These are phyloP conservation scores for Parathielavia appendiculata DNA, from an alignment of 495 filamentous ascomycete genomes.

Conservation along the genomic window DNA sequence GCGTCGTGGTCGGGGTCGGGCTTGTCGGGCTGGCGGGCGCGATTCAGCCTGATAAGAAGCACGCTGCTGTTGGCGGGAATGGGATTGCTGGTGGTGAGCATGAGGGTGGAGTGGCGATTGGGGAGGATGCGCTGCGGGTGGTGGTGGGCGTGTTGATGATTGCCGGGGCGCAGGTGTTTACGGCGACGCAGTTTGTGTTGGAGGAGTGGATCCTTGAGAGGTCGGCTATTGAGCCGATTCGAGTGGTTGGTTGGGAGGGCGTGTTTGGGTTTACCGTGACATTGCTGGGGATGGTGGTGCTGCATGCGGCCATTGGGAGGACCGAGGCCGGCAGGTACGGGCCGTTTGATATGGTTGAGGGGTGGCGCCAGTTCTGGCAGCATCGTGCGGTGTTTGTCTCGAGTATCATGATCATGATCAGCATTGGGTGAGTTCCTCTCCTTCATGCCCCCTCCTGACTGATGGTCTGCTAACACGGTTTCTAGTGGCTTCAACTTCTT, in stretches of 20 bases:
- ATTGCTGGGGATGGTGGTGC: conserved; percentile 66
- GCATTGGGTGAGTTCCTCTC: conserved; percentile 70
- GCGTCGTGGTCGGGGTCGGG: conserved; percentile 83
- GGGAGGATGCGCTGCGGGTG: conserved; percentile 60
- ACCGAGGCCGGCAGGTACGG: conserved; percentile 70
- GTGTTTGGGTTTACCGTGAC: conserved; percentile 87
- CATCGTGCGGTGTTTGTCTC: conserved; percentile 66
- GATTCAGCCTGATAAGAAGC: conserved; percentile 62
- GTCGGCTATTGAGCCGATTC: conserved; percentile 80
- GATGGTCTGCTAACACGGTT: conserved; percentile 11
- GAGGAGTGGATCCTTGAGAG: conserved; percentile 93
- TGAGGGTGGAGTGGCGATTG: conserved; percentile 14
- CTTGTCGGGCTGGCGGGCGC: conserved; percentile 85
- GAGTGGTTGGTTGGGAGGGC: conserved; percentile 95
- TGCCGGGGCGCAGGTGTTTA: conserved; percentile 92
- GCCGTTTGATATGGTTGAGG: conserved; percentile 85
- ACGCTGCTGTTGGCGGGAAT: conserved; percentile 28
- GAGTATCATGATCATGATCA: conserved; percentile 88
- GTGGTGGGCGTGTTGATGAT: conserved; percentile 83
- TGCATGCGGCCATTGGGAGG: conserved; percentile 70
- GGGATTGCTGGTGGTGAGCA: no score
- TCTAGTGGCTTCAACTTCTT: conserved; percentile 95
- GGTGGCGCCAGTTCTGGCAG: conserved; percentile 67
- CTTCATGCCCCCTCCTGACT: neutral
- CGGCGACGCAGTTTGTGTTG: conserved; percentile 89